phyloP scores from a whole-genome alignment of 140 eudicot genomes.

The Flaveria floridana region DNA sequence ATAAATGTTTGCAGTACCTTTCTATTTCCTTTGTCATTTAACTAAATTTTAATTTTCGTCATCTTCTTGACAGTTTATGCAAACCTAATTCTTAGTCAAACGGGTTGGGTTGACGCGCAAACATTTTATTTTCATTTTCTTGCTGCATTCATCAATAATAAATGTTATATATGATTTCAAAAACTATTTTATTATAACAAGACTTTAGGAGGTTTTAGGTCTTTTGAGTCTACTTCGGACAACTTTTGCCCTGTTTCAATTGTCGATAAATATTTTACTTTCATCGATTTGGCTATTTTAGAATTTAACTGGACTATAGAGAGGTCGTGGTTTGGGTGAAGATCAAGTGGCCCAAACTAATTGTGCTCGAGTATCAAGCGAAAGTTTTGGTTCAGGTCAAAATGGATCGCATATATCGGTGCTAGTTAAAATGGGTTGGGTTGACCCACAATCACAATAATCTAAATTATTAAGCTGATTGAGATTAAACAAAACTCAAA shows the following conservation, averaged over 20 bases:
- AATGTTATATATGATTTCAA: background rate
- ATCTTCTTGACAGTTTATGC: background rate
- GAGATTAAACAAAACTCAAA: background rate
- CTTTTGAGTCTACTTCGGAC: background rate
- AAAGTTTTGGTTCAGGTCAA: too few relatives aligned
- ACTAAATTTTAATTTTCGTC: background rate
- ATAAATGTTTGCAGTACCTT: background rate
- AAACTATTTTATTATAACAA: background rate
- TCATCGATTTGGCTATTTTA: background rate
- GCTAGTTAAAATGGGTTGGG: too few relatives aligned
- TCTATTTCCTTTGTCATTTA: background rate
- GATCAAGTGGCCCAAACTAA: too few relatives aligned
- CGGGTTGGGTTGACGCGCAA: background rate
- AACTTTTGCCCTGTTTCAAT: background rate
- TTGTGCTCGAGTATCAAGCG: background rate
- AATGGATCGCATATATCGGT: too few relatives aligned
- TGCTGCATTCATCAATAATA: background rate
- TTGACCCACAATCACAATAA: too few relatives aligned
- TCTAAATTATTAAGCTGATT: too few relatives aligned
- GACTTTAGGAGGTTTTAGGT: background rate
- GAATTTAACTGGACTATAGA: too few relatives aligned
- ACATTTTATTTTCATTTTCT: background rate
- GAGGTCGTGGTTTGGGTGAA: too few relatives aligned
- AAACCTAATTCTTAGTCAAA: background rate
- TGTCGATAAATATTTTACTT: background rate